These are phyloP conservation scores for Candida sp. DNA, from an alignment of 1,139 yeast genomes.

Conservation along the genomic window DNA sequence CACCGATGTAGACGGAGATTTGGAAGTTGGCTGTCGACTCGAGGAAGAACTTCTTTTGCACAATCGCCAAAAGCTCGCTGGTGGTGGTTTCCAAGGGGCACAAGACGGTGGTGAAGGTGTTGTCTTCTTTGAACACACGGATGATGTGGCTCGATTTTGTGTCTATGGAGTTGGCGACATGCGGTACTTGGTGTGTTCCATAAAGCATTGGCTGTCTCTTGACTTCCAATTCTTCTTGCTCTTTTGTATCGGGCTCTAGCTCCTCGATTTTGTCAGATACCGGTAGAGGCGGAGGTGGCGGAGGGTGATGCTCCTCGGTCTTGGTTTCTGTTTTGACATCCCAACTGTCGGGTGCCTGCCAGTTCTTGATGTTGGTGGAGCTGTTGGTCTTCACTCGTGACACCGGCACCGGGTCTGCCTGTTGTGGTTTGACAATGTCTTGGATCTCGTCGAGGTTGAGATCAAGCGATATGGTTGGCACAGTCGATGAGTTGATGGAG, in stretches of 20 bases:
- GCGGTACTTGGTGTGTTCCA: conserved; percentile 35
- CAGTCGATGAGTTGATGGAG: background rate
- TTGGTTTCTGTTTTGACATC: conserved; percentile 52
- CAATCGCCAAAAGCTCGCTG: conserved; percentile 67
- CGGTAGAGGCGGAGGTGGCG: background rate
- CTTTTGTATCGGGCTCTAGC: background rate
- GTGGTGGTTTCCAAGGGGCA: conserved; percentile 82
- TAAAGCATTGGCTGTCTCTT: conserved; percentile 34
- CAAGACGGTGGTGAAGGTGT: conserved; percentile 80
- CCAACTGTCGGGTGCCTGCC: conserved; percentile 87
- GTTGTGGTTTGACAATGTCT: conserved; percentile 48
- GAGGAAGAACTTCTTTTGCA: conserved; percentile 79
- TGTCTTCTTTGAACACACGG: conserved; percentile 78
- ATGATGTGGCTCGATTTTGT: conserved; percentile 52
- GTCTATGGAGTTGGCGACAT: conserved; percentile 21
- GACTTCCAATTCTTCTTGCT: conserved; percentile 1
- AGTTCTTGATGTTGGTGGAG: conserved; percentile 19
- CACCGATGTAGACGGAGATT: conserved; percentile 81
- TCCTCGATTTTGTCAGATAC: background rate
- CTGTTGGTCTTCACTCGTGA: conserved; percentile 4
- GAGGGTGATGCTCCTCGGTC: conserved; percentile 5
- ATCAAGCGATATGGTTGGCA: conserved; percentile 23
- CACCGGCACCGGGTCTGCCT: conserved; percentile 2
- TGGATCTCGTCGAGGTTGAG: conserved; percentile 59
- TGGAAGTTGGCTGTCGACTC: conserved; percentile 75